Base-by-base conservation (phyloP, 148 eudicot genomes). In the Talinum fruticosum region DNA sequence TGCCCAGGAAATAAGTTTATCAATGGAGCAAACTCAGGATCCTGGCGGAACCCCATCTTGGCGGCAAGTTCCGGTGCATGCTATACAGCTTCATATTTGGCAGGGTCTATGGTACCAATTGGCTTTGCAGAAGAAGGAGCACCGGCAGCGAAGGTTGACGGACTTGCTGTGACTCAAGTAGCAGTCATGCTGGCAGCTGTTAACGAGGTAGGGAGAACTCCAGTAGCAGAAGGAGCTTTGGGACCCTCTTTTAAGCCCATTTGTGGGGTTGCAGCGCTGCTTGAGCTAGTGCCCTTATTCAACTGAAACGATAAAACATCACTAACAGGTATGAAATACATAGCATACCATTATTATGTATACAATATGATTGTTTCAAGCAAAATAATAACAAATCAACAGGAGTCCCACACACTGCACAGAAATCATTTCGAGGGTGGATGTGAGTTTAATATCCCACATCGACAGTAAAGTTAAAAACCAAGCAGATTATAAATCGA, bases 51-150 rank as follows among this genome's bases (percentile, higher is more conserved):
- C 71, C 97, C 97, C 95, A 96, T 87, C 83, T 90, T 91, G 38
- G 94, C 96, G 83, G 97, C 96, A 76, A 93, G 83, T 78, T 96
- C 97, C 79, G 91, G 97, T 57, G 97, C 99, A 77, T 90, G 89
- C 82, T 87, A 90, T 29, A 96, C 94, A 74, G 97, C 97, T 87
- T 96, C 99, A 71, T 81, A 75, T 76, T 84, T 90, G 49, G 91
- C 81, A 71, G 89, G 87, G 84, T 89, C 86, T 83, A 85, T 66
- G 13, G 79, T 83, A 83, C 84, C 85, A 76, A 84, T 57, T 65
- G 87, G 69, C 54, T 74, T 85, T 30, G 36, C 79, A 80, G 92
- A 69, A 71, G 85, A 67, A 72, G 87, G 79, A 78, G 87, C 80
- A 47, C 80, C 82, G 53, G 69, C 74, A 73, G 89, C 82, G 30